Base-by-base conservation (phyloP, 345 rosid genomes). In the Microcos paniculata region DNA sequence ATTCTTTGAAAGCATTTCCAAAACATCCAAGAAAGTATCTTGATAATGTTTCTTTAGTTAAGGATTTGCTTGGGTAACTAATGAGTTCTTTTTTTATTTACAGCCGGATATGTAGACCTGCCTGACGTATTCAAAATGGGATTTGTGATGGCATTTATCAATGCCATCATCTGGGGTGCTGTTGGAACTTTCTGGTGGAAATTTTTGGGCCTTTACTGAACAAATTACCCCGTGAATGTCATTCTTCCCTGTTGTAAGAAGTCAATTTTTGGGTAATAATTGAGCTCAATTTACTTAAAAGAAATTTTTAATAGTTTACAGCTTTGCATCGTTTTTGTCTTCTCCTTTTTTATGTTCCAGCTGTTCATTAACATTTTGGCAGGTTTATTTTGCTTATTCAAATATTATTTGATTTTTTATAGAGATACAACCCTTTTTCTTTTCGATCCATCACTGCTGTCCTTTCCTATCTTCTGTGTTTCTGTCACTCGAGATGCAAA, bases 141-240 rank as follows among this genome's bases (percentile, higher is more conserved):
- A 11, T 92, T 94, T 65, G 40, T 86, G 13, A 89, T 93, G 97
- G 97, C 98, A 24, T 12, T 86, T 15, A 66, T 91, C 49, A 93
- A 96, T 77, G 94, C 89, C 51, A 42, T 78, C 74, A 83, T 91
- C 67, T 96, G 99, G 99, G 98, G 86, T 78, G 92, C 85, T 0
- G 95, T 90, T 35, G 98, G 95, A 77, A 63, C 91, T 63, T 86
- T 89, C 84, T 96, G 99, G 99, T 96, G 98, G 99, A 96, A 96
- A 84, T 82, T 92, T 84, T 89, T 96, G 87, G 98, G 98, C 64
- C 94, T 96, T 75, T 96, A 92, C 78, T 96, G 84, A 88, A 65
- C 58, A 43, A 26, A 18, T 71, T 77, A 19, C 65, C 38, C n/a
- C 75, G 80, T 68, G 71, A 83, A 81, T 62, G 26, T 14, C 70